A percentile compares a stretch with the other conserved stretches of the same genome.
Evolutionary conservation across 176 grass and related monocot species (phyloP).

Genomic region (Eleusine indica): DNA sequence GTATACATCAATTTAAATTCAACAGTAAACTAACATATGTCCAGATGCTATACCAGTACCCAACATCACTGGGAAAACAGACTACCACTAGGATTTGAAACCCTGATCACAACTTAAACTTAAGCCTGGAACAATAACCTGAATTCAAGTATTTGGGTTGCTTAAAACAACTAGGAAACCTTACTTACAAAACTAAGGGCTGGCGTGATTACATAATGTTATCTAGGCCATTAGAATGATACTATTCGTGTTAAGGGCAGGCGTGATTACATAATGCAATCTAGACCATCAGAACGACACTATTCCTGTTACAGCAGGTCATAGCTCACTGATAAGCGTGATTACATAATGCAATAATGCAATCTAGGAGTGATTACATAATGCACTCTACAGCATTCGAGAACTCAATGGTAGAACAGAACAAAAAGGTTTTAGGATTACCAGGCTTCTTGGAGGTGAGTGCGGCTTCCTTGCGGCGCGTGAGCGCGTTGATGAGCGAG

Average conservation of each 20-base stretch:
- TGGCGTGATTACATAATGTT: background rate
- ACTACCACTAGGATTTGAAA: background rate
- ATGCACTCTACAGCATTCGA: too few relatives aligned
- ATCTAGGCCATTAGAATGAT: background rate
- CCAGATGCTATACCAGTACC: background rate
- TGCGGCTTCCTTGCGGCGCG: conserved; percentile 81
- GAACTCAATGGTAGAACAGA: background rate
- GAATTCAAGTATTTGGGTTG: background rate
- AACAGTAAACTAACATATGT: background rate
- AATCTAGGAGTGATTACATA: background rate
- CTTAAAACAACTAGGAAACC: background rate
- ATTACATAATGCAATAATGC: too few relatives aligned
- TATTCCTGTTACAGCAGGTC: too few relatives aligned
- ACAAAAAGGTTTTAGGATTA: conserved; percentile 9
- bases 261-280: too few relatives aligned
- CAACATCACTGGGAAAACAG: background rate
- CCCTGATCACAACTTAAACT: background rate
- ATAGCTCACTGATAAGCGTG: too few relatives aligned
- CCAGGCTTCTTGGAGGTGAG: conserved; percentile 97
- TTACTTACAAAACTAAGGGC: background rate
- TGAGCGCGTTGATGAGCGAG: conserved; percentile 85
- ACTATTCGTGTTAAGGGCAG: too few relatives aligned
- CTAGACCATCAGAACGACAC: too few relatives aligned
- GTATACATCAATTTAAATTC: background rate
- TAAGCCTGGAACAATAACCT: background rate